These are phyloP conservation scores for Colletotrichum plurivorum DNA, from an alignment of 2,329 filamentous ascomycete genomes.

Conservation along the genomic window DNA sequence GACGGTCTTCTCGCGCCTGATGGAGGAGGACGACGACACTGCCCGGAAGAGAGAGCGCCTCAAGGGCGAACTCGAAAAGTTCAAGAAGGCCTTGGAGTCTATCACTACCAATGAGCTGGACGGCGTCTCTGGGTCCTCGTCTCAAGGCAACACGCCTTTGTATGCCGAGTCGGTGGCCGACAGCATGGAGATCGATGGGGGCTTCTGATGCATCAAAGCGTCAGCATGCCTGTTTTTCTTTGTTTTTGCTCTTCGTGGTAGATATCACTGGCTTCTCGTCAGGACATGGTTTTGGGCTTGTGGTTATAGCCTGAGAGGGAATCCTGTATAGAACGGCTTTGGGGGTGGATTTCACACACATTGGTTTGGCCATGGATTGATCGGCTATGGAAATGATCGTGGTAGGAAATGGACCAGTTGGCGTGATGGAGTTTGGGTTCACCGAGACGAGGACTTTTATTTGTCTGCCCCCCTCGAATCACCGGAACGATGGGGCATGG, in stretches of 20 bases:
- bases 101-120: slow-evolving; percentile 63
- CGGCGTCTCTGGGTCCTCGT: slow-evolving; percentile 39
- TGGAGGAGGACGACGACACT: slow-evolving; percentile 64
- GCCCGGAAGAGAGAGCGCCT: slow-evolving; percentile 57
- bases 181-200: slow-evolving; percentile 31
- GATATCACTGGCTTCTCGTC: too few species aligned
- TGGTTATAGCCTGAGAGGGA: too few species aligned
- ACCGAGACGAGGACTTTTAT: neutral
- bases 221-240: neutral
- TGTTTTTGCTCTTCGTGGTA: neutral
- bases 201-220: neutral
- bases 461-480: neutral
- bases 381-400: neutral
- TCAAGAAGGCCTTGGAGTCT: slow-evolving; percentile 60
- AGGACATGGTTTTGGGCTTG: too few species aligned
- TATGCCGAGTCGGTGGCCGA: slow-evolving; percentile 30
- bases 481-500: neutral
- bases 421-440: slow-evolving; percentile 20
- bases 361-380: neutral
- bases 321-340: too few species aligned
- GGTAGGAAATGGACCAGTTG: neutral
- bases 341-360: too few species aligned
- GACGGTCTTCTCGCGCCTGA: slow-evolving; percentile 57
- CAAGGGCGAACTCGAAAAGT: slow-evolving; percentile 61
- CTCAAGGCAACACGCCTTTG: slow-evolving; percentile 17